Conservation (phyloP, 495 filamentous ascomycete species). For the Penicillium nucicola region DNA sequence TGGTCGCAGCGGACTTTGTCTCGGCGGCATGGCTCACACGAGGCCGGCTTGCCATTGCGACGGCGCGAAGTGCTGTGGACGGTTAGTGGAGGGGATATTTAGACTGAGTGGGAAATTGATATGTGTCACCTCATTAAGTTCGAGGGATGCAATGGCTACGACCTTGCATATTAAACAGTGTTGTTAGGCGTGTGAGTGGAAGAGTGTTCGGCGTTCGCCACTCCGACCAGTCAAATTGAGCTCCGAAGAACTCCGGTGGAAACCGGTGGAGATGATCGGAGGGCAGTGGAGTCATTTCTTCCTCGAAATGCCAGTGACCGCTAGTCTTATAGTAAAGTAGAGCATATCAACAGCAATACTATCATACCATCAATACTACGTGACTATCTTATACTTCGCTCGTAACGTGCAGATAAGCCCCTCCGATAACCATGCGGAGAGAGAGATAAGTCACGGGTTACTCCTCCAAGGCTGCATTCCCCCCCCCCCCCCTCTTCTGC, state of each 20-base stretch:
- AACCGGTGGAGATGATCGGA: slow-evolving; percentile 4
- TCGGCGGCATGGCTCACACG: slow-evolving; percentile 48
- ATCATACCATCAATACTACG: slow-evolving; percentile 3
- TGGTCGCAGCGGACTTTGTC: slow-evolving; percentile 49
- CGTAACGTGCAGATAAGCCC: slow-evolving; percentile 18
- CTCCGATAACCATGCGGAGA: slow-evolving; percentile 26
- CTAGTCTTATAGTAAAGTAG: too few species aligned
- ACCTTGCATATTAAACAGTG: too few species aligned
- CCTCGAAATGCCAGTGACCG: slow-evolving; percentile 7
- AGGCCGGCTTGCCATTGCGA: slow-evolving; percentile 44
- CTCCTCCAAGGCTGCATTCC: neutral
- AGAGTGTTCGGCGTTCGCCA: slow-evolving; percentile 13
- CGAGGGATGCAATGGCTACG: too few species aligned
- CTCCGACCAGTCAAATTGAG: slow-evolving; percentile 5
- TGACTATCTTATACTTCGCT: neutral
- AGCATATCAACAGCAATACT: too few species aligned
- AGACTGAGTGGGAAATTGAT: neutral
- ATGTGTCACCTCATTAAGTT: slow-evolving; percentile 2
- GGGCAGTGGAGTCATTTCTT: neutral
- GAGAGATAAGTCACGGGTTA: slow-evolving; percentile 17
- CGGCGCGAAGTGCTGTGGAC: slow-evolving; percentile 22
- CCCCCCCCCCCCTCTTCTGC: neutral
- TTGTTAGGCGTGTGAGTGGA: too few species aligned
- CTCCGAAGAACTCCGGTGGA: slow-evolving; percentile 17
- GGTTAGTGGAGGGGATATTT: neutral